Evolutionary conservation across 768 basidiomycete genomes (phyloP).

Genomic region (Leccinellum rugosiceps): DNA sequence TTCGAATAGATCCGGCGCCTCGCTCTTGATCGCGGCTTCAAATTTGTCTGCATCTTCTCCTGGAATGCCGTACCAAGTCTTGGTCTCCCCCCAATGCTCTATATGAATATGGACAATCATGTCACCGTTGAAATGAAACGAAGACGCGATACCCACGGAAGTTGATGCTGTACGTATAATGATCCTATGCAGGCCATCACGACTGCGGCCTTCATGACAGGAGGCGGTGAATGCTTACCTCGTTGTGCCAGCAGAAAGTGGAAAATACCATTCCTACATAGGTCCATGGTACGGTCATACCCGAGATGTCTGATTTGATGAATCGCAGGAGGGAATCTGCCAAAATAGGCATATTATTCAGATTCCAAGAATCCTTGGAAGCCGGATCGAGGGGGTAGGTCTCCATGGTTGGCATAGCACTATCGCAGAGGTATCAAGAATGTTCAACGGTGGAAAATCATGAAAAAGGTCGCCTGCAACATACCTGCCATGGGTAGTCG

Average conservation of each 20-base stretch:
- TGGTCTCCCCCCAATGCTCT: constrained; percentile 99
- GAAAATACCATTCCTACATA: constrained; percentile 99
- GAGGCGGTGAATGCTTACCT: constrained; percentile 46
- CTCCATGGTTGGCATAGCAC: constrained; percentile 94
- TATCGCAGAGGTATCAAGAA: constrained; percentile 30
- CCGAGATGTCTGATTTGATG: constrained; percentile 98
- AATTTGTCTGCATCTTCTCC: constrained; percentile 95
- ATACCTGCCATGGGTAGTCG: constrained; percentile 95
- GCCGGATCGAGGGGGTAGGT: constrained; percentile 87
- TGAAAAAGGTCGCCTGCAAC: constrained; percentile 20
- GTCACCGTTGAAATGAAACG: constrained; percentile 16
- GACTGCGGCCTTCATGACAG: constrained; percentile 20
- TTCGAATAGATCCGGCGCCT: constrained; percentile 97
- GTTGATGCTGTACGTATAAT: constrained; percentile 96
- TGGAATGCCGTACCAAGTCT: constrained; percentile 99
- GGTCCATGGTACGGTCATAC: constrained; percentile 99
- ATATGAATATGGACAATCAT: constrained; percentile 25
- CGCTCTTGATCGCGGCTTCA: constrained; percentile 89
- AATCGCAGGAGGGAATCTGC: constrained; percentile 91
- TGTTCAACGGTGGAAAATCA: constrained; percentile 29
- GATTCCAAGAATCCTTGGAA: constrained; percentile 92
- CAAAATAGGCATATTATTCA: constrained; percentile 95
- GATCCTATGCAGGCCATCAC: constrained; percentile 58
- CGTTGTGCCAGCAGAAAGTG: constrained; percentile 99
- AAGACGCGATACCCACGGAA: constrained; percentile 60